Conservation (phyloP, 768 basidiomycete species). For the Cyathus striatus region DNA sequence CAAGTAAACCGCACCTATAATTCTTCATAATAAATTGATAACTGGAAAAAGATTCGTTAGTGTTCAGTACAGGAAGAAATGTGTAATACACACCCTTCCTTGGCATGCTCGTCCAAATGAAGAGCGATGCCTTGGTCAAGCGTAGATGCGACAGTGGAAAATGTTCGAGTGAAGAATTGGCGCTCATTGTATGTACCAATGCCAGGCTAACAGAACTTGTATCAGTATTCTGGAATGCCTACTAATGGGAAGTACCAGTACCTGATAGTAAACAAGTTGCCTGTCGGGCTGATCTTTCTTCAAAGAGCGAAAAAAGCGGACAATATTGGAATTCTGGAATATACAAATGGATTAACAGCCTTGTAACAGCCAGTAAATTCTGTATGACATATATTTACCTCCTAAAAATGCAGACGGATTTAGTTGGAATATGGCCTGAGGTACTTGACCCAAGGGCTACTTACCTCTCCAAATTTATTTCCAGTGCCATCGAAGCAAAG, state of each 20-base stretch:
- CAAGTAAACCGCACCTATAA: conserved; percentile 11
- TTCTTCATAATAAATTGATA: conserved; percentile 18
- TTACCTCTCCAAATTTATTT: conserved; percentile 21
- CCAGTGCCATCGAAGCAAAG: conserved; percentile 24
- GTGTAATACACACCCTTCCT: conserved; percentile 16
- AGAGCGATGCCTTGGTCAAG: conserved; percentile 17
- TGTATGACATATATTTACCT: background rate
- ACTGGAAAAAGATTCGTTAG: conserved; percentile 3
- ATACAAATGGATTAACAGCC: no score
- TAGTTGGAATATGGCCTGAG: no score
- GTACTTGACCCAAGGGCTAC: no score
- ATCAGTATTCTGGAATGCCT: background rate
- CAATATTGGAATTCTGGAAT: conserved; percentile 34
- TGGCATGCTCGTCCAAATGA: conserved; percentile 22
- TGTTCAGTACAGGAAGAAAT: background rate
- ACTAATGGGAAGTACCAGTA: background rate
- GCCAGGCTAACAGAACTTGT: conserved; percentile 10
- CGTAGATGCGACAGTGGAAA: conserved; percentile 10
- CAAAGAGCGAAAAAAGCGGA: conserved; percentile 29
- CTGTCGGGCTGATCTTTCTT: conserved; percentile 27
- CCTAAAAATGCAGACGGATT: background rate
- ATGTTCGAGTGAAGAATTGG: conserved; percentile 12
- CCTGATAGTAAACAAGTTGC: conserved; percentile 34
- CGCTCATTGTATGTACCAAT: conserved; percentile 19
- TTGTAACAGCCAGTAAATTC: background rate